phyloP scores from a whole-genome alignment of 2,329 filamentous ascomycete species.

The Hymenotorrendiella dingleyae region DNA sequence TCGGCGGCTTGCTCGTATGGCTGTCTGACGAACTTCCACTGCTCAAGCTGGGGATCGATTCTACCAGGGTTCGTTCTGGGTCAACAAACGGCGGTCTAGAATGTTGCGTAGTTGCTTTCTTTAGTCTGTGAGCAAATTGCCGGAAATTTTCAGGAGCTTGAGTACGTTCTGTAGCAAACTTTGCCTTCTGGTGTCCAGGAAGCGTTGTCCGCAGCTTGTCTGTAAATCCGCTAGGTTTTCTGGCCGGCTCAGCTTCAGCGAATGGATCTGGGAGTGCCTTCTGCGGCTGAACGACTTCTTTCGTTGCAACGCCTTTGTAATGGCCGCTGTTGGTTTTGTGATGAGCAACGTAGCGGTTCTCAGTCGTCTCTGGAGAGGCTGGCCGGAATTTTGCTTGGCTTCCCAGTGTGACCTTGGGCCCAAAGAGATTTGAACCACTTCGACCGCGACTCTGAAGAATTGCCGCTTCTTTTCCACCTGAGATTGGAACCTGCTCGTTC shows the following conservation, averaged over 20 bases:
- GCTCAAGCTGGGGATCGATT: slow-evolving; percentile 12
- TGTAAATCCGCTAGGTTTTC: slow-evolving; percentile 17
- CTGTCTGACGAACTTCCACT: slow-evolving; percentile 11
- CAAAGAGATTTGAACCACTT: slow-evolving; percentile 15
- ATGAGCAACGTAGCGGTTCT: slow-evolving; percentile 24
- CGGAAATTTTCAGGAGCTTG: background rate
- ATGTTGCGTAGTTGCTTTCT: no score
- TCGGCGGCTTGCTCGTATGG: slow-evolving; percentile 10
- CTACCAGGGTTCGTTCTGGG: slow-evolving; percentile 19
- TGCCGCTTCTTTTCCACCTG: background rate
- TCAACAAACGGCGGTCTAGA: no score
- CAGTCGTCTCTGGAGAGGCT: slow-evolving; percentile 17
- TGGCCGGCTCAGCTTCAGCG: slow-evolving; percentile 8
- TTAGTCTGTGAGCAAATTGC: no score
- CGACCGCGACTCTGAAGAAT: background rate
- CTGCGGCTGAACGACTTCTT: slow-evolving; percentile 18
- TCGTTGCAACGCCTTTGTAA: slow-evolving; percentile 21
- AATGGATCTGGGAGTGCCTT: slow-evolving; percentile 24
- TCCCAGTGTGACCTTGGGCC: slow-evolving; percentile 15
- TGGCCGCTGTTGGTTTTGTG: slow-evolving; percentile 18
- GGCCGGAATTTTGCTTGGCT: slow-evolving; percentile 22
- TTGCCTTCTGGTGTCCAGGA: no score
- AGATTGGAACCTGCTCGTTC: background rate
- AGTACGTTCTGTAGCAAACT: no score
- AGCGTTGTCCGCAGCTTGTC: slow-evolving; percentile 18